Evolutionary conservation across 2,329 filamentous ascomycete genomes (phyloP).

Genomic region (Metarhizium robertsii): DNA sequence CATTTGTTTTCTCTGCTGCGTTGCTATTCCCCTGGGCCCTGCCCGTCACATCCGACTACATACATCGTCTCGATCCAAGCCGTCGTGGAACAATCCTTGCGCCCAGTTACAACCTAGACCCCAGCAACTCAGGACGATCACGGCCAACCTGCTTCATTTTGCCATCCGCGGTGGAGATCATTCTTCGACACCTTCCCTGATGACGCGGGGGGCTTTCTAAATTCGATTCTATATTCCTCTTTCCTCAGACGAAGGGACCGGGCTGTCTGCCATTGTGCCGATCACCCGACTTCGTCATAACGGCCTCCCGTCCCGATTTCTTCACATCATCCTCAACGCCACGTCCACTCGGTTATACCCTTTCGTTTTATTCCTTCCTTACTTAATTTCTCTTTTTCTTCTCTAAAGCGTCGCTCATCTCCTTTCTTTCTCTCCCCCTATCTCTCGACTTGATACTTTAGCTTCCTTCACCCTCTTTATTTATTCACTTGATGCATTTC

Average conservation of each 20-base stretch:
- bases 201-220: not conserved
- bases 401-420: not conserved
- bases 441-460: not conserved
- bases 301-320: not conserved
- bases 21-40: not conserved
- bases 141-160: not conserved
- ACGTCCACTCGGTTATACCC: not conserved
- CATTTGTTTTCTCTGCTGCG: not conserved
- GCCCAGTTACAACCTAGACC: not conserved
- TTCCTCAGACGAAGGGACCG: not conserved
- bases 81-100: not conserved
- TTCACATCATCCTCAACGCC: not conserved
- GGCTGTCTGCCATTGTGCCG: not conserved
- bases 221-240: not conserved
- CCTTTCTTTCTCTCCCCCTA: not conserved
- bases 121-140: not conserved
- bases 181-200: not conserved
- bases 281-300: not conserved
- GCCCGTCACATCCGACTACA: not conserved
- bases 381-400: not conserved
- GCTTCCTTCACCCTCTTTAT: not conserved
- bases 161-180: not conserved
- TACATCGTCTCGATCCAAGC: not conserved
- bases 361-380: not conserved
- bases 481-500: not conserved